Base-by-base conservation (phyloP, 306 rosid species). In the Acacia acuminata region DNA sequence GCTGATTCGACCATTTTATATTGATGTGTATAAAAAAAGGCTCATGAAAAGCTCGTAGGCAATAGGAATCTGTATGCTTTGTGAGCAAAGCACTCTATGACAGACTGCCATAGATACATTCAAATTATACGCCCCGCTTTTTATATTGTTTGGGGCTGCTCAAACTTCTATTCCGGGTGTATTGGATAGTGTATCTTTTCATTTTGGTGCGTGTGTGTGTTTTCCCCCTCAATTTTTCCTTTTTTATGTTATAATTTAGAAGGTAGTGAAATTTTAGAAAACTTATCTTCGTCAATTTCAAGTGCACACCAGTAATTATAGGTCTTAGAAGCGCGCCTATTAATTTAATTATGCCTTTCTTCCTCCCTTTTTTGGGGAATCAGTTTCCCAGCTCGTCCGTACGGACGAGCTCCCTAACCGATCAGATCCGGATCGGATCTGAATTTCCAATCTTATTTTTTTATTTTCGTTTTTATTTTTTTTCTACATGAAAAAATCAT, bases 41-140 rank as follows among this genome's bases (percentile, higher is more conserved):
- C 30, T 68, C 24, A 50, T 67, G 34, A 36, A 67, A 43, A 71
- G 86, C 70, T 25, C 22, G 25, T 22, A 71, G 74, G 67, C 78
- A 77, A 38, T n/a, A 78, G 79, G 67, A 67, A 48, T 42, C 53
- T 40, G 38, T 65, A 48, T 77, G 71, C 75, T 10, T 51, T 16
- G 58, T 5, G 22, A 40, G 77, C 63, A 27, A 58, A 79, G 76
- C 80, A 65, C 53, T 61, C 30, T 15, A 66, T 60, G 50, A 47
- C 82, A 32, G 58, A 47, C 82, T 56, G 58, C 40, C 44, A 61
- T 61, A 70, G 73, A 60, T 20, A 40, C 38, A 73, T 42, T 78
- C 56, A 61, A 43, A 83, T 73, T 61, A 32, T 40, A 47, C 42
- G 75, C 75, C 86, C 77, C 79, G 45, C 48, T 19, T 72, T 83